phyloP scores from a whole-genome alignment of 306 rosid species.

The Arachis stenosperma region DNA sequence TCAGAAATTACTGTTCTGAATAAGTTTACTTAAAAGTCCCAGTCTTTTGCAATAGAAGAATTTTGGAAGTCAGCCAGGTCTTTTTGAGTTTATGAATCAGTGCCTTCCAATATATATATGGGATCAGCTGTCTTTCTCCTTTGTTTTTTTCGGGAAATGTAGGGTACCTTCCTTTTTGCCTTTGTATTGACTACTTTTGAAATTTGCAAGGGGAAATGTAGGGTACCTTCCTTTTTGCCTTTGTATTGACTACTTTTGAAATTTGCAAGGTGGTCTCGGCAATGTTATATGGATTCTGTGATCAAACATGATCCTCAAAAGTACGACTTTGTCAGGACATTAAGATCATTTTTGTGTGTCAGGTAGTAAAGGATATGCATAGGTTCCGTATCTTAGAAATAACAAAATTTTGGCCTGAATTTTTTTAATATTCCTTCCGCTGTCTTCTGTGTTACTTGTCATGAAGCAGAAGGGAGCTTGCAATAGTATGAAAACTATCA shows the following conservation, averaged over 20 bases:
- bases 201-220: background rate
- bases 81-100: conserved; percentile 22
- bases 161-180: background rate
- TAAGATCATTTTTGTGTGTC: background rate
- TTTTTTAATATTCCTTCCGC: background rate
- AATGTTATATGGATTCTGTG: conserved; percentile 16
- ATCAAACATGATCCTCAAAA: conserved; percentile 24
- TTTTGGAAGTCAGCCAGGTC: background rate
- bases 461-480: conserved; percentile 24
- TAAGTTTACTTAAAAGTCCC: background rate
- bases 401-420: background rate
- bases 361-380: background rate
- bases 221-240: background rate
- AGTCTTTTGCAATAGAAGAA: background rate
- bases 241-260: background rate
- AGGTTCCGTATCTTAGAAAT: conserved; percentile 24
- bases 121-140: background rate
- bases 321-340: background rate
- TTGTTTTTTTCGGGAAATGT: background rate
- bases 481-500: conserved; percentile 20
- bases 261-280: background rate
- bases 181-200: background rate
- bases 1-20: conserved; percentile 10
- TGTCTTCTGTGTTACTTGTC: conserved; percentile 10
- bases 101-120: background rate